These are phyloP conservation scores for Lentinus polychrous DNA, from an alignment of 1,284 basidiomycete species.

Conservation along the genomic window DNA sequence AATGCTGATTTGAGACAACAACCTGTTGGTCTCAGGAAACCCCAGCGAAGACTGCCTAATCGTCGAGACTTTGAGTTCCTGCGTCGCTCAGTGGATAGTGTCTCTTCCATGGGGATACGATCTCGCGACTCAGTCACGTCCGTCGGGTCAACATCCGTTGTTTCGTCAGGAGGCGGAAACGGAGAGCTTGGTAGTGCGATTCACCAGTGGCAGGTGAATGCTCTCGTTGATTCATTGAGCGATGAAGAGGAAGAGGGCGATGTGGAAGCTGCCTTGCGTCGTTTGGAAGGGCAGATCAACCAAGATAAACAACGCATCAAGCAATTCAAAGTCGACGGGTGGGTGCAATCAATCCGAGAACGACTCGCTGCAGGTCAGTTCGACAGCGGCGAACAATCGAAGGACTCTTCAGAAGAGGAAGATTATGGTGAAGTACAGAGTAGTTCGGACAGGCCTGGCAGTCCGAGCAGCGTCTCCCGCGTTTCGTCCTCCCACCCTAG, in stretches of 20 bases:
- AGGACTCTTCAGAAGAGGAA: conserved; percentile 35
- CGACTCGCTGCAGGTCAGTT: conserved; percentile 57
- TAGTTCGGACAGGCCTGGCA: neutral
- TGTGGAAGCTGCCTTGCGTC: conserved; percentile 70
- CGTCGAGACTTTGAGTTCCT: conserved; percentile 76
- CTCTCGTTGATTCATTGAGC: conserved; percentile 68
- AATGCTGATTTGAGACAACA: conserved; percentile 13
- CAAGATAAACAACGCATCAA: conserved; percentile 61
- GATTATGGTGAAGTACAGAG: conserved; percentile 19
- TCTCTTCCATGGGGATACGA: conserved; percentile 69
- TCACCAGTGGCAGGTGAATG: conserved; percentile 75
- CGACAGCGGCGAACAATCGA: conserved; percentile 39
- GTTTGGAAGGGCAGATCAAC: conserved; percentile 81
- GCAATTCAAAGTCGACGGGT: conserved; percentile 70
- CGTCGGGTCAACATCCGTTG: conserved; percentile 32
- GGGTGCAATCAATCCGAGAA: conserved; percentile 69
- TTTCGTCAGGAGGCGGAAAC: conserved; percentile 26
- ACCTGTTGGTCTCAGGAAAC: conserved; percentile 50
- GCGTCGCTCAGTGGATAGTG: conserved; percentile 54
- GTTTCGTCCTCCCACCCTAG: conserved; percentile 7
- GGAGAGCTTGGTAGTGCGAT: conserved; percentile 46
- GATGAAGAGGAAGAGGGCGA: conserved; percentile 72
- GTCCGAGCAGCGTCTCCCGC: conserved; percentile 7
- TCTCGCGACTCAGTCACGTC: conserved; percentile 49
- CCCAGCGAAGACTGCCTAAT: conserved; percentile 53